Evolutionary conservation across 257 asterid species (phyloP), one percentile per base, ranked within the genome.

Genomic region (Anisodus tanguticus): DNA sequence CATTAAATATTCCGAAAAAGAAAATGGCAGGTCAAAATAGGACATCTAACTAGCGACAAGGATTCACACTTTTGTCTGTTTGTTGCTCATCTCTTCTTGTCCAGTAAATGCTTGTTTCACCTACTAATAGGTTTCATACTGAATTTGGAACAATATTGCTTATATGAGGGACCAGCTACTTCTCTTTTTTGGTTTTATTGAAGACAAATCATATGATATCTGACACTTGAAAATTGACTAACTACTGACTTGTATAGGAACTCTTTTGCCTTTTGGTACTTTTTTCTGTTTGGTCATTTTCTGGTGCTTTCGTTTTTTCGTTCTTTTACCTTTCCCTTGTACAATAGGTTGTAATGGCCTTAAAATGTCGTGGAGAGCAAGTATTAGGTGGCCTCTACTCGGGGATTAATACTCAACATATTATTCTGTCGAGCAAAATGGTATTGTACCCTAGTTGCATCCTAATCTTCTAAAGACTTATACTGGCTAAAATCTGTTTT

Each of bases 351-450:
- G 98, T 94, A 81, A 93, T 96, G 99, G 94, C 97, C 84, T 10
- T 96, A 19, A 96, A 92, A 89, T 96, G 99, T 86, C 97, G 98
- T 5, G 99, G 98, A 60, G 95, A 87, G 82, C 97, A 96, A 85
- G 87, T 87, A 49, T 43, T 94, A 64, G 89, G 87, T 81, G 98
- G 99, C 63, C 98, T 96, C 74, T 88, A 91, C 85, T 94, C 98
- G 45, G 99, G 98, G 85, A 92, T 94, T 83, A 92, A 90, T 85
- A 91, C 95, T 13, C 87, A 90, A 78, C 95, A 96, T 85, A 96
- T 96, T 85, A 11, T 88, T 78, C 91, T 90, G 91, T 93, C 98
- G 19, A 96, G 99, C 94, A 96, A 93, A 93, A 94, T 96, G 99
- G 99, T 94, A 90, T 49, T 31, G 62, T 51, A 26, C 12, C 81